Base-by-base conservation (phyloP, 2,329 filamentous ascomycete genomes). In the Phoma sp. region DNA sequence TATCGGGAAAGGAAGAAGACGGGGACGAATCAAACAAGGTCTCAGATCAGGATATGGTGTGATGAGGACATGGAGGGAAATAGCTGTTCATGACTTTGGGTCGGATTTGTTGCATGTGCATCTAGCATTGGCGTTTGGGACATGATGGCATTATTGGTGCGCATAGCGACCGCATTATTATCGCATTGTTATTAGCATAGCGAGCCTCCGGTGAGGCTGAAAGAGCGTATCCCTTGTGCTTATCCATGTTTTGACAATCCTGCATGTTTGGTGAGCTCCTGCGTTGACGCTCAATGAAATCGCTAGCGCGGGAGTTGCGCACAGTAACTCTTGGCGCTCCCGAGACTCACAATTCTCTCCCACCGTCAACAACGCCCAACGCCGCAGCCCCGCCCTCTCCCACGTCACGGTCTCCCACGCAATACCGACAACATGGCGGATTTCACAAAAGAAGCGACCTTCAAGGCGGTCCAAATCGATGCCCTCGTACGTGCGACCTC, bases 381-480 rank as follows among this genome's bases (percentile, higher is more conserved):
- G 50, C 43, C 40, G 58, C 40, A 47, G 59, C 56, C 57, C 61
- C 56, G 49, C 61, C 45, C 56, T 42, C 43, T 50, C 47, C 49
- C 43, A 40, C 42, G 38, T 40, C 56, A 50, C 58, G 37, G 55
- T 45, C 43, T 38, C 38, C 20, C 45, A 43, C 51, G 30, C 53
- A 49, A 64, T 56, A 47, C 60, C 39, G 53, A 49, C 52, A 73
- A 51, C 43, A 76, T 76, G 74, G 72, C 73, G 59, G 73, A 74
- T 53, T 47, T 57, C 45, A 60, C 64, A 37, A 74, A 74, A 59
- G 74, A 75, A 52, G 65, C 64, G 56, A 86, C 90, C 76, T 84
- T 96, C 79, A 90, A 88, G 83, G 85, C 91, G 78, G 91, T 97
- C 71, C 92, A 96, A 83, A 89, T 98, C 74, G 93, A 96, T 83